Evolutionary conservation across 1,284 basidiomycete genomes (phyloP), one percentile per base, ranked within the genome.

Genomic region (Pseudozyma tsukubaensis): DNA sequence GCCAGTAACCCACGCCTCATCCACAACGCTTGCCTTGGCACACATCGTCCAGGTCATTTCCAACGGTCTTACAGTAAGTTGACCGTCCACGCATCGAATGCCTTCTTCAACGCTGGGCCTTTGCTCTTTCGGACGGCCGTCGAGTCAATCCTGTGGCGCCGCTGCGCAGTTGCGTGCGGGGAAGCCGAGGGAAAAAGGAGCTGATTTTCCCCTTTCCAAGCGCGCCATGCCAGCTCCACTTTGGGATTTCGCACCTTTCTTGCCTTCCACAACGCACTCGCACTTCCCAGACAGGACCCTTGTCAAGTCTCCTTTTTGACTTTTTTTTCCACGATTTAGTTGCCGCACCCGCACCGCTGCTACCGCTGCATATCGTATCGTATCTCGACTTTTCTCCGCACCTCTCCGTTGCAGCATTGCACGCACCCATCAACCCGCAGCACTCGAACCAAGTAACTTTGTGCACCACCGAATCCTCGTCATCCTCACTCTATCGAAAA

Each of bases 161-260:
- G 24, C 24, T 29, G 24, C 24, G 24, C 24, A 29, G 24, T 3
- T 29, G 24, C 24, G 24, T 29, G 24, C 24, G 24, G 24, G 24
- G 24, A 29, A 29, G 24, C 24, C 24, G 24, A 29, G 24, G 3
- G 24, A 29, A 29, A 3, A 29, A 29, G 24, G 24, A 29, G 24
- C 24, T 29, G 24, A 29, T 29, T 29, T 29, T 29, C 24, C 24
- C 24, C 24, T 29, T 29, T 29, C 24, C 24, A 6, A 29, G 24
- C 24, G 24, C 24, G 6, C 24, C 24, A 29, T 29, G 24, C 40
- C 34, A 43, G 59, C 59, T 61, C 52, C 59, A 50, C 59, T 58
- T 59, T 35, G 42, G 7, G 3, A 40, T 51, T 54, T 59, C 37
- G 34, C 47, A 34, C 56, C 56, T 65, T 65, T 58, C 55, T 45